Percentiles rank a stretch among this genome's conserved stretches.
Conservation (phyloP, 2,329 filamentous ascomycete genomes). For the Penicillium polonicum region DNA sequence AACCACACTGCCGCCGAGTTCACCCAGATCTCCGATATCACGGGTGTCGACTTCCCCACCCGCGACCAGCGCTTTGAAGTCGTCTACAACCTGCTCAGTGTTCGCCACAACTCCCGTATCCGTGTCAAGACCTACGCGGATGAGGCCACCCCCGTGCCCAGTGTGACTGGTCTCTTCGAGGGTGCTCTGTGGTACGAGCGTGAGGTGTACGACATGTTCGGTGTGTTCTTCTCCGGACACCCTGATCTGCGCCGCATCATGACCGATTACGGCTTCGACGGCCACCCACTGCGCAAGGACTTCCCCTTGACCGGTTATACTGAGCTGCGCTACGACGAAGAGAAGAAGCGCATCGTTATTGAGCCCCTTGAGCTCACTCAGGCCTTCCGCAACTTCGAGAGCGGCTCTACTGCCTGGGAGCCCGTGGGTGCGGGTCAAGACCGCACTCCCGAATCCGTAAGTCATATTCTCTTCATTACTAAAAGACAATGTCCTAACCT, state of each 20-base stretch:
- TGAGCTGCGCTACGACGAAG: constrained; percentile 95
- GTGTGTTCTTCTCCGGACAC: constrained; percentile 93
- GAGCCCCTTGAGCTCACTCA: constrained; percentile 97
- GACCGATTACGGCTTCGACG: constrained; percentile 99
- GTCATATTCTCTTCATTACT: constrained; percentile 30
- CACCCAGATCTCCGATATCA: constrained; percentile 89
- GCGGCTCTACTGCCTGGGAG: constrained; percentile 71
- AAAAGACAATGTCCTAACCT: constrained; percentile 9
- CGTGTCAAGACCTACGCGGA: constrained; percentile 98
- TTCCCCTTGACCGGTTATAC: constrained; percentile 98
- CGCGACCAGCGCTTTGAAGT: constrained; percentile 95
- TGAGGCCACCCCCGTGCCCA: constrained; percentile 89
- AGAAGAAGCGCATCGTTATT: constrained; percentile 99
- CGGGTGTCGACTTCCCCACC: constrained; percentile 92
- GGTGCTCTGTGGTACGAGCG: constrained; percentile 99
- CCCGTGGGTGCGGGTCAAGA: constrained; percentile 71
- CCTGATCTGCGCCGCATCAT: constrained; percentile 96
- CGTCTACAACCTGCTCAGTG: constrained; percentile 94
- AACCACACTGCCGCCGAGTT: constrained; percentile 97
- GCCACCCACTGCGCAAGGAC: constrained; percentile 94
- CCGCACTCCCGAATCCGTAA: constrained; percentile 69
- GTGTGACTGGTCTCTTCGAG: constrained; percentile 80
- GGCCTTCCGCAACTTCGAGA: constrained; percentile 97
- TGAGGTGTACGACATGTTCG: constrained; percentile 96
- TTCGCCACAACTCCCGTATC: constrained; percentile 94